Base-by-base conservation (phyloP, 208 protist species). In the Trypanosoma avium region DNA sequence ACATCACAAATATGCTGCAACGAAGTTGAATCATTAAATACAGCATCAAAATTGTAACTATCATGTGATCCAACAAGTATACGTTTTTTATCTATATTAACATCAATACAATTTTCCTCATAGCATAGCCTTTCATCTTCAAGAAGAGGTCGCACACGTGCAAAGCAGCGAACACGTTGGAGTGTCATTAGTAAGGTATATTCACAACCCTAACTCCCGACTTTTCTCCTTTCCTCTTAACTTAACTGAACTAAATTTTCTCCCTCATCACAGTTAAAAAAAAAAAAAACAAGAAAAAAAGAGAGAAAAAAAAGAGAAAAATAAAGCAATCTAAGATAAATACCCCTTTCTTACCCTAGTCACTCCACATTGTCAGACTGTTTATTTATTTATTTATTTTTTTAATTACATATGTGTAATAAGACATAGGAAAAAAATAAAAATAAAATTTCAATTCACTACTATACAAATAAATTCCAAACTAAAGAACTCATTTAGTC, bases 151-250 rank as follows among this genome's bases (percentile, higher is more conserved):
- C 58, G 58, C 3, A 61, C 56, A 36, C 56, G 56, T 12, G 35
- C 58, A 63, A 63, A 63, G 19, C 38, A 63, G 1, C 12, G 45
- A 43, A 53, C 58, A 27, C 43, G 45, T 10, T 30, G 40, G 15
- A 63, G 6, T 9, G 40, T 5, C 58, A 56, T 56, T 21, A 30
- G 27, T 30, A 3, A 30, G 8, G 9, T 54, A 33, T 27, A 22
- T 29, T n/a, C 17, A 22, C 13, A 29, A n/a, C n/a, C n/a, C n/a
- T n/a, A n/a, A n/a, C n/a, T n/a, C n/a, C n/a, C n/a, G n/a, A n/a
- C n/a, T n/a, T n/a, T n/a, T n/a, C n/a, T n/a, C n/a, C n/a, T n/a
- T n/a, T n/a, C n/a, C n/a, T n/a, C n/a, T n/a, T n/a, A n/a, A n/a
- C n/a, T n/a, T n/a, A n/a, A n/a, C n/a, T n/a, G n/a, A n/a, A n/a